These are phyloP conservation scores for Yamadazyma mexicana DNA, from an alignment of 1,139 yeast genomes.

Conservation along the genomic window DNA sequence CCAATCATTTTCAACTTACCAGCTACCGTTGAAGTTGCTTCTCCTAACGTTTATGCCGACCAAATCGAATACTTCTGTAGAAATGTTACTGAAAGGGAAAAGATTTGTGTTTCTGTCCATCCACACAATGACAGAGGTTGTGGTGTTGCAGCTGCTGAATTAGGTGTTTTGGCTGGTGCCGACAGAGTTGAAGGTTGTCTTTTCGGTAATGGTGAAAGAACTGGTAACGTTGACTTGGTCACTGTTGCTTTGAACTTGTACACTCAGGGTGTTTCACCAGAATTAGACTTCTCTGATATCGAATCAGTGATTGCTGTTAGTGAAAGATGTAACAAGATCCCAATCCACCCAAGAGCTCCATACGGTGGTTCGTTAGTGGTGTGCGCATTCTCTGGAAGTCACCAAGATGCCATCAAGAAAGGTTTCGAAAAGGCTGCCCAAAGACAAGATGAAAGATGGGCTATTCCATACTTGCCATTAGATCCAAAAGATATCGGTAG, in stretches of 20 bases:
- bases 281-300: slow-evolving; percentile 84
- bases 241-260: slow-evolving; percentile 90
- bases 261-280: slow-evolving; percentile 90
- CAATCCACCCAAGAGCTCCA: slow-evolving; percentile 91
- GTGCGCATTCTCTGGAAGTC: slow-evolving; percentile 95
- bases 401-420: slow-evolving; percentile 97
- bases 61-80: slow-evolving; percentile 89
- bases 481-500: slow-evolving; percentile 97
- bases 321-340: slow-evolving; percentile 93
- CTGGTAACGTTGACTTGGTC: slow-evolving; percentile 95
- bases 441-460: slow-evolving; percentile 54
- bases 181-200: slow-evolving; percentile 97
- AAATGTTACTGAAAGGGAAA: slow-evolving; percentile 78
- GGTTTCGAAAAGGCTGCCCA: slow-evolving; percentile 57
- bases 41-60: slow-evolving; percentile 95
- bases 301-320: slow-evolving; percentile 79
- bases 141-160: slow-evolving; percentile 96
- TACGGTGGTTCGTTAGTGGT: slow-evolving; percentile 97
- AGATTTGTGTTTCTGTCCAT: slow-evolving; percentile 85
- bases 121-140: slow-evolving; percentile 98
- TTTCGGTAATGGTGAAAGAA: slow-evolving; percentile 97
- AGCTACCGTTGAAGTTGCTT: slow-evolving; percentile 95
- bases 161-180: slow-evolving; percentile 93
- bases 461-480: slow-evolving; percentile 90
- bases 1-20: slow-evolving; percentile 96